A percentile compares a stretch with the other conserved stretches of the same genome.
Conservation (phyloP, 2,329 filamentous ascomycete species). For the Rhinocladiella mackenziei region DNA sequence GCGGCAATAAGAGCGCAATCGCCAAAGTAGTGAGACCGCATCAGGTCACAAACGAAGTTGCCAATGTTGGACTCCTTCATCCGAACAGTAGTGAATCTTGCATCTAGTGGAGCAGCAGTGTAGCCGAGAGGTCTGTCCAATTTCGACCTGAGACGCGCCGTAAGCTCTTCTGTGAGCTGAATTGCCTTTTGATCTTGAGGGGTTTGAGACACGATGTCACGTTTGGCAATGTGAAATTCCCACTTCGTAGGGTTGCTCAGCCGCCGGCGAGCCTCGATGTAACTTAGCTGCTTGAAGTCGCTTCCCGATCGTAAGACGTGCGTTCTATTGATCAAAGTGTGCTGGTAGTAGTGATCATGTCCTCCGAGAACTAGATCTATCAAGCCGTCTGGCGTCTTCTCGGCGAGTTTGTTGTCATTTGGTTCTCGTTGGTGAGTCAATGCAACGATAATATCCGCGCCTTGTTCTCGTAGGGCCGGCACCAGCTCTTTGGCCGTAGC, state of each 20-base stretch:
- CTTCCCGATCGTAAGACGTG: conserved; percentile 84
- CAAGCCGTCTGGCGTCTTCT: conserved; percentile 63
- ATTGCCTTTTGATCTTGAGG: conserved; percentile 59
- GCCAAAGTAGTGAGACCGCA: conserved; percentile 74
- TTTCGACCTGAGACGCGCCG: conserved; percentile 68
- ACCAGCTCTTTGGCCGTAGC: conserved; percentile 72
- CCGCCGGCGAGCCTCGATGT: conserved; percentile 67
- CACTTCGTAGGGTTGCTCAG: conserved; percentile 53
- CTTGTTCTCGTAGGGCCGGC: conserved; percentile 66
- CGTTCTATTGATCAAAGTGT: conserved; percentile 70
- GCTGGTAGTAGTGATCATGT: conserved; percentile 84
- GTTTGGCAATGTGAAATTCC: conserved; percentile 73
- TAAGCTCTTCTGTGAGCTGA: conserved; percentile 63
- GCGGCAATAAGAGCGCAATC: conserved; percentile 82
- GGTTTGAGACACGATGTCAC: conserved; percentile 68
- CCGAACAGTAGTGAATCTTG: conserved; percentile 78
- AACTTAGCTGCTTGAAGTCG: conserved; percentile 89
- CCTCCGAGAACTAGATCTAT: conserved; percentile 85
- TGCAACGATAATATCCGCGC: conserved; percentile 77
- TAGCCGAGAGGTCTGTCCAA: conserved; percentile 80
- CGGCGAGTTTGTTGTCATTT: conserved; percentile 81
- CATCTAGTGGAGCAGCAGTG: conserved; percentile 76
- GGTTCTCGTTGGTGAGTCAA: conserved; percentile 83
- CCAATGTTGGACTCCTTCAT: conserved; percentile 75
- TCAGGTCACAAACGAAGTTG: conserved; percentile 88